Percentiles rank a stretch among this genome's conserved stretches.
Evolutionary conservation across 139 green algal genomes (phyloP).

Genomic region (Volvox africanus): DNA sequence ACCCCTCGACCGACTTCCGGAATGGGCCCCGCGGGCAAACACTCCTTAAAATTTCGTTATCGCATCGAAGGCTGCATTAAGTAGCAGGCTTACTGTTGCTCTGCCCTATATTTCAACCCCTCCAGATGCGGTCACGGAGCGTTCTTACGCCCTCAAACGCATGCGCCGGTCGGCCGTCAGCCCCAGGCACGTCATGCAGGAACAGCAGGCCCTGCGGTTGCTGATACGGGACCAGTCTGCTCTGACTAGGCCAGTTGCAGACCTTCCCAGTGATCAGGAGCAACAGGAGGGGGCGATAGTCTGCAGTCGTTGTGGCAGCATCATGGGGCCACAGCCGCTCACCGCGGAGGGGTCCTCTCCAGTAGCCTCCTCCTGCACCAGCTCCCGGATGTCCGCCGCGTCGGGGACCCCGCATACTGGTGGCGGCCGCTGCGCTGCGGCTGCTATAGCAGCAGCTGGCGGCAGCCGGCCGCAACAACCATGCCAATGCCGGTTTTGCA

Average conservation of each 20-base stretch:
- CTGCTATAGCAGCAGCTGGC: neutral
- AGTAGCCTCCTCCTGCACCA: neutral
- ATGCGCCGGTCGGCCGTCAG: neutral
- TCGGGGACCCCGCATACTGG: neutral
- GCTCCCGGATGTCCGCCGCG: neutral
- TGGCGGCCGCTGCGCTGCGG: constrained; percentile 10
- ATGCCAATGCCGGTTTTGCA: constrained; percentile 11
- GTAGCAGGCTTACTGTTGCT: too few species aligned
- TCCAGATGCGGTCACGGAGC: constrained; percentile 6
- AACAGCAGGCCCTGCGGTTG: constrained; percentile 16
- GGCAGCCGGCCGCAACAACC: neutral
- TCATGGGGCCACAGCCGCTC: neutral
- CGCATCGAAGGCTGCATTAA: too few species aligned
- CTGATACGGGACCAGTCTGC: neutral
- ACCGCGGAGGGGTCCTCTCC: neutral
- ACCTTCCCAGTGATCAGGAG: neutral
- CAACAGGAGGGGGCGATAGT: neutral
- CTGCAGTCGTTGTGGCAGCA: neutral
- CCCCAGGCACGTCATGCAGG: constrained; percentile 35
- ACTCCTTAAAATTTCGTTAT: too few species aligned
- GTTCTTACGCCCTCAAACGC: constrained; percentile 23
- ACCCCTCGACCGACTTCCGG: too few species aligned
- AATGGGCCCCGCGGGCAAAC: too few species aligned
- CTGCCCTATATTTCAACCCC: too few species aligned
- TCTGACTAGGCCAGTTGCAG: neutral